These are phyloP conservation scores for Fibroporia radiculosa DNA, from an alignment of 768 basidiomycete genomes.

Conservation along the genomic window DNA sequence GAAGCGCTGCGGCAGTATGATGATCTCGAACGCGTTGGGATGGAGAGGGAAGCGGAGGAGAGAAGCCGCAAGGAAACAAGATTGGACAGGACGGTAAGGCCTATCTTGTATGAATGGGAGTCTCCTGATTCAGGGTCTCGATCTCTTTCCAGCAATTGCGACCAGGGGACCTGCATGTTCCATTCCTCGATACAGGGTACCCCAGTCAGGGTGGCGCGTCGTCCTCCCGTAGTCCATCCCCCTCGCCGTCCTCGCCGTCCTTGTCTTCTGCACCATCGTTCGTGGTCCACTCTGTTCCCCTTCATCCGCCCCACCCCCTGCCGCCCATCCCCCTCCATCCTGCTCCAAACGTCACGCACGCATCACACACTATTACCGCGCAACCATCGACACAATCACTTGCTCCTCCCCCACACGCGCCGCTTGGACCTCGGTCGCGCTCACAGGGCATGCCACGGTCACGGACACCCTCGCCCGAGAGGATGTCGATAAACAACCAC, in stretches of 20 bases:
- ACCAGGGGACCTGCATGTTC: constrained; percentile 28
- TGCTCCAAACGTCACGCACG: constrained; percentile 12
- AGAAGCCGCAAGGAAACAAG: constrained; percentile 60
- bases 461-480: constrained; percentile 66
- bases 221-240: constrained; percentile 34
- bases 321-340: constrained; percentile 28
- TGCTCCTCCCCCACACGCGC: constrained; percentile 60
- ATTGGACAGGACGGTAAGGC: constrained; percentile 57
- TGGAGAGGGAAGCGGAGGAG: constrained; percentile 57
- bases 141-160: constrained; percentile 29
- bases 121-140: background rate
- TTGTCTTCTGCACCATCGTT: constrained; percentile 27
- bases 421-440: constrained; percentile 66
- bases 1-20: constrained; percentile 69
- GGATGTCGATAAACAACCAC: constrained; percentile 14
- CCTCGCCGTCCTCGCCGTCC: constrained; percentile 38
- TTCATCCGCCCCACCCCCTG: constrained; percentile 27
- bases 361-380: constrained; percentile 14
- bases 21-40: constrained; percentile 61
- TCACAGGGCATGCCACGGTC: constrained; percentile 38
- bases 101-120: background rate
- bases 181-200: constrained; percentile 23
- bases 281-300: constrained; percentile 21
- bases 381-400: constrained; percentile 30
- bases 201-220: constrained; percentile 24